Evolutionary conservation across 2,329 filamentous ascomycete species (phyloP), one percentile per base, ranked within the genome.

Genomic region (Pyrenochaeta sp.): DNA sequence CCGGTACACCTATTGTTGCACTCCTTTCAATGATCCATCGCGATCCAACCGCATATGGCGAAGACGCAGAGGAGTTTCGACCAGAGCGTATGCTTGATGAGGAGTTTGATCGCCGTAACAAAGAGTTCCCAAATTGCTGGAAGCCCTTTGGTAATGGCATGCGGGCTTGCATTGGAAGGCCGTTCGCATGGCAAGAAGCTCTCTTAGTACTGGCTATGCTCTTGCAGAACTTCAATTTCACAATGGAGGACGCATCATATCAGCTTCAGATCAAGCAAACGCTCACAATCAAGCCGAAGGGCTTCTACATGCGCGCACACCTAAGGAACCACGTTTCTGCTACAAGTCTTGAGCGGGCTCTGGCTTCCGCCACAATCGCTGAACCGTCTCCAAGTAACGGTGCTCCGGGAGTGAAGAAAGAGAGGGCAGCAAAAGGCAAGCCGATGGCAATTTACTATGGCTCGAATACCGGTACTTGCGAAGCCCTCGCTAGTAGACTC

Each of bases 131-230:
- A 7, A 76, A 79, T 43, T 72, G 71, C 64, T 83, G 67, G 83
- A 86, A 85, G 64, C 84, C 84, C 0, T 86, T 86, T 58, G 84
- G 84, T 0, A 86, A 81, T 34, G 84, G 84, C 1, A 76, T 81
- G 67, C 75, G 84, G 25, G 82, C 72, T 15, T 86, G 84, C 55
- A 85, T 86, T 32, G 84, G 84, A 4, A 75, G 84, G 1, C 77
- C 82, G 0, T 86, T 86, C 54, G 83, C 84, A 0, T 84, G 82
- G 81, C 84, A 86, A 64, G 84, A 86, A 58, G 78, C 80, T 2
- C 62, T 85, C 3, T 72, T 86, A 28, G 75, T 76, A 19, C 70
- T 76, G 46, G 79, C 78, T 0, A 76, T 81, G 54, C 72, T 82
- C 13, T 59, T 82, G n/a, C 80, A 82, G 61, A 77, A 78, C 48